phyloP scores from a whole-genome alignment of 768 basidiomycete species.

The Pulveroboletus sp. region DNA sequence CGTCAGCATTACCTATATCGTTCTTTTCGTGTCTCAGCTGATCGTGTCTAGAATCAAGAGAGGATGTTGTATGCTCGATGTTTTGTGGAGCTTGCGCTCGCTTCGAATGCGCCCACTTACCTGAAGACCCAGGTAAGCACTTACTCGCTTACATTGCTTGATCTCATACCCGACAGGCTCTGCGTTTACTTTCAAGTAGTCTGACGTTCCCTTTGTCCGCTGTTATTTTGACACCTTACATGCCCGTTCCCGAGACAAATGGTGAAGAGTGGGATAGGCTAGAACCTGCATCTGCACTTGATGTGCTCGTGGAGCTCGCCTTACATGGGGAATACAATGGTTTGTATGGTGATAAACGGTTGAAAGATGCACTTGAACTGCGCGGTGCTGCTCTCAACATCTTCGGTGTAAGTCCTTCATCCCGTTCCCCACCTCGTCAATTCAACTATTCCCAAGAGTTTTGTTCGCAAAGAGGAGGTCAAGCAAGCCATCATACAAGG shows the following conservation, averaged over 20 bases:
- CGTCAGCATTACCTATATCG: slow-evolving; percentile 36
- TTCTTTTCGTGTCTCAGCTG: neutral
- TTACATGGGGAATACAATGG: slow-evolving; percentile 87
- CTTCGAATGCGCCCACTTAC: slow-evolving; percentile 87
- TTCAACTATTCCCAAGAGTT: slow-evolving; percentile 47
- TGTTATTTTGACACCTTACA: slow-evolving; percentile 65
- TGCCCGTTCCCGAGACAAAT: slow-evolving; percentile 75
- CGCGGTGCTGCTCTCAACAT: slow-evolving; percentile 72
- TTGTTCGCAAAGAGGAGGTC: slow-evolving; percentile 69
- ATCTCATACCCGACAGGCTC: slow-evolving; percentile 40
- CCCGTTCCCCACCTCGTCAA: neutral
- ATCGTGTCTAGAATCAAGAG: slow-evolving; percentile 48
- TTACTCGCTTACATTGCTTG: slow-evolving; percentile 10
- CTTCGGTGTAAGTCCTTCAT: slow-evolving; percentile 64
- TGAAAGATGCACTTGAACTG: slow-evolving; percentile 66
- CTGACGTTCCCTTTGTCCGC: slow-evolving; percentile 61
- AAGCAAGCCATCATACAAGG: slow-evolving; percentile 63
- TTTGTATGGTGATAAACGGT: slow-evolving; percentile 49
- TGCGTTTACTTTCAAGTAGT: slow-evolving; percentile 52
- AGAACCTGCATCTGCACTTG: slow-evolving; percentile 73
- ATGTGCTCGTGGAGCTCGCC: slow-evolving; percentile 75
- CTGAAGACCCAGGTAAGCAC: slow-evolving; percentile 77
- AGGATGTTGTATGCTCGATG: slow-evolving; percentile 61
- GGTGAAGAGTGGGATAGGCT: slow-evolving; percentile 93
- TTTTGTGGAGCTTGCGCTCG: slow-evolving; percentile 81